Base-by-base conservation (phyloP, 257 asterid genomes). In the Salvia miltiorrhiza region DNA sequence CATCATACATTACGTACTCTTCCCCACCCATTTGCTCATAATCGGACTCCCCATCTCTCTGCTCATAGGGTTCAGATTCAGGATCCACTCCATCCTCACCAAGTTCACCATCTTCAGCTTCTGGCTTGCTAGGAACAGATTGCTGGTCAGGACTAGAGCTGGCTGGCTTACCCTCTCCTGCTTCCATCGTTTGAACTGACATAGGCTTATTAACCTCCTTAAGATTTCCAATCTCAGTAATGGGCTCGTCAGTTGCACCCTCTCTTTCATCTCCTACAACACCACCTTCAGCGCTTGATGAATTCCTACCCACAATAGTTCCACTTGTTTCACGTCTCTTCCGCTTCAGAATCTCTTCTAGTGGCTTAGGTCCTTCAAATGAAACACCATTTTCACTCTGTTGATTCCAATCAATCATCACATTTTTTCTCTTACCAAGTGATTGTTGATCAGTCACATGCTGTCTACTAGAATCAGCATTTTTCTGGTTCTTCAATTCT, bases 341-440 rank as follows among this genome's bases (percentile, higher is more conserved):
- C 54, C 95, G 87, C 82, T 87, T 92, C 73, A 92, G 80, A 73
- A 92, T 92, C 84, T 89, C 96, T 57, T 83, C 70, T 30, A 92
- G 85, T n/a, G 98, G 93, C 92, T 81, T 92, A 21, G 98, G 98
- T 39, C 96, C 96, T 53, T 92, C 95, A 69, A 92, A 92, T n/a
- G 96, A 80, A 35, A 84, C 66, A 56, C 70, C 81, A 47, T 35
- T 76, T 63, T 73, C 88, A 59, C 78, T 74, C 54, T 72, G 80
- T 66, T 81, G 85, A 72, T 76, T 70, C 69, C 37, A 79, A 66
- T 85, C 90, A 45, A 6, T 47, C 74, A 57, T 57, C 60, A 65
- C 49, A 67, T 69, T 81, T 67, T 87, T 92, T 71, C 98, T 86
- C 84, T 92, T 92, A 48, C 96, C 95, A 37, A 77, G 77, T 52